Evolutionary conservation across 169 alveolate genomes (phyloP).

Genomic region (Plasmodium gonderi): DNA sequence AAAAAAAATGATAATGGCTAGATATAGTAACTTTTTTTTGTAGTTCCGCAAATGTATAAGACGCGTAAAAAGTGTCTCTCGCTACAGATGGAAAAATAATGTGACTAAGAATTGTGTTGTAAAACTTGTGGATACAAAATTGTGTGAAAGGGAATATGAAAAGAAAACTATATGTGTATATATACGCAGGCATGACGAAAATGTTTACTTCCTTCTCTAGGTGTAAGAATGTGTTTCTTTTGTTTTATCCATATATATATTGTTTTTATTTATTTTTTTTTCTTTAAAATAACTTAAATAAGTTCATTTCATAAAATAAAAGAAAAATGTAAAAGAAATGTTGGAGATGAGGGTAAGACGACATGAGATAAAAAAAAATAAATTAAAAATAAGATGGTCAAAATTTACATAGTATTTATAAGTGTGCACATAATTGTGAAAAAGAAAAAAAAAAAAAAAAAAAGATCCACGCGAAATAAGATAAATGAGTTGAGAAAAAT

Average conservation of each 20-base stretch:
- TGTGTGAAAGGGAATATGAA: neutral
- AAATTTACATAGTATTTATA: too few species aligned
- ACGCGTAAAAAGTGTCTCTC: neutral
- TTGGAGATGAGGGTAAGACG: too few species aligned
- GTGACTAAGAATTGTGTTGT: neutral
- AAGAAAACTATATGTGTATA: neutral
- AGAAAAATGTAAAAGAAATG: neutral
- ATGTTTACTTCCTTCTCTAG: neutral
- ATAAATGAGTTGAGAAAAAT: neutral
- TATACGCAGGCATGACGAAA: neutral
- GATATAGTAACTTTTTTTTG: too few species aligned
- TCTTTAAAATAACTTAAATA: neutral
- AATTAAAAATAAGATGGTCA: too few species aligned
- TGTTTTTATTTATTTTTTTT: neutral
- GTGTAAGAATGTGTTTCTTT: neutral
- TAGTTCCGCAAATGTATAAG: neutral
- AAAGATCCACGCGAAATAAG: neutral
- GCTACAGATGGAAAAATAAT: neutral
- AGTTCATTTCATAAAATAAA: neutral
- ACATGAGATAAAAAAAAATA: too few species aligned
- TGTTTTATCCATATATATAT: neutral
- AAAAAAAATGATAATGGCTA: neutral
- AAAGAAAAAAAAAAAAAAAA: neutral
- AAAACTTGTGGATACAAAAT: neutral
- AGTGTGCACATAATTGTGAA: neutral